Conservation (phyloP, 2,329 filamentous ascomycete genomes). For the Alternaria sp. region DNA sequence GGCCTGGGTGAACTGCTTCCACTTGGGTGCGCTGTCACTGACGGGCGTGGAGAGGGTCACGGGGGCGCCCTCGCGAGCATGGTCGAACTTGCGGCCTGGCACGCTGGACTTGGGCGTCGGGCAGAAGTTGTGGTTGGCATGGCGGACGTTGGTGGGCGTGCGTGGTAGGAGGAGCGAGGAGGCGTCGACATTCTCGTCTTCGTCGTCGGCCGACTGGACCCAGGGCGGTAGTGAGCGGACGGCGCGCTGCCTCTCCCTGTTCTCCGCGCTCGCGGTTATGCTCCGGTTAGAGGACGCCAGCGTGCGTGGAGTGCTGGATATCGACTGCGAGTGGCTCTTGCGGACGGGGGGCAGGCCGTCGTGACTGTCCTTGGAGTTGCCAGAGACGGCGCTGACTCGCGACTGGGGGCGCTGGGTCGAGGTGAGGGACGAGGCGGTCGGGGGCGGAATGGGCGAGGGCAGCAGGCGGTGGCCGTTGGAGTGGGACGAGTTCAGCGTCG, state of each 20-base stretch:
- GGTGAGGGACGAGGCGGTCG: slow-evolving; percentile 36
- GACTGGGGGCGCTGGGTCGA: slow-evolving; percentile 42
- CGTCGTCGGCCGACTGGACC: slow-evolving; percentile 48
- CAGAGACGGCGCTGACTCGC: slow-evolving; percentile 37
- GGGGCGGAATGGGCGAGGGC: slow-evolving; percentile 41
- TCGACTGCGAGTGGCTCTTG: slow-evolving; percentile 43
- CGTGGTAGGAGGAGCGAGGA: slow-evolving; percentile 43
- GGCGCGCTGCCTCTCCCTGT: slow-evolving; percentile 41
- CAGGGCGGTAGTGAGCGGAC: slow-evolving; percentile 48
- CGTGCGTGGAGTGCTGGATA: slow-evolving; percentile 46
- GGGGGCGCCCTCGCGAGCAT: slow-evolving; percentile 46
- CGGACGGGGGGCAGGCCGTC: slow-evolving; percentile 29
- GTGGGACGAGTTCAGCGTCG: slow-evolving; percentile 12
- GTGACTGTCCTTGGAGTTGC: slow-evolving; percentile 32
- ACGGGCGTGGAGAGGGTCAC: slow-evolving; percentile 45
- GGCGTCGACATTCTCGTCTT: slow-evolving; percentile 38
- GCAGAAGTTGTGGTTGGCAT: slow-evolving; percentile 47
- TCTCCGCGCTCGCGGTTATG: slow-evolving; percentile 34
- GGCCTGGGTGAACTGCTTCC: slow-evolving; percentile 47
- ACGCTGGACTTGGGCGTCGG: slow-evolving; percentile 48
- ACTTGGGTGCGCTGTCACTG: slow-evolving; percentile 46
- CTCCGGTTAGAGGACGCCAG: slow-evolving; percentile 44
- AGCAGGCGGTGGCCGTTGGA: slow-evolving; percentile 30
- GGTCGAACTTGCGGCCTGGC: slow-evolving; percentile 48
- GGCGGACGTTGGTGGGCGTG: slow-evolving; percentile 41